These are phyloP conservation scores for Lactarius trivialis DNA, from an alignment of 768 basidiomycete genomes.

Conservation along the genomic window DNA sequence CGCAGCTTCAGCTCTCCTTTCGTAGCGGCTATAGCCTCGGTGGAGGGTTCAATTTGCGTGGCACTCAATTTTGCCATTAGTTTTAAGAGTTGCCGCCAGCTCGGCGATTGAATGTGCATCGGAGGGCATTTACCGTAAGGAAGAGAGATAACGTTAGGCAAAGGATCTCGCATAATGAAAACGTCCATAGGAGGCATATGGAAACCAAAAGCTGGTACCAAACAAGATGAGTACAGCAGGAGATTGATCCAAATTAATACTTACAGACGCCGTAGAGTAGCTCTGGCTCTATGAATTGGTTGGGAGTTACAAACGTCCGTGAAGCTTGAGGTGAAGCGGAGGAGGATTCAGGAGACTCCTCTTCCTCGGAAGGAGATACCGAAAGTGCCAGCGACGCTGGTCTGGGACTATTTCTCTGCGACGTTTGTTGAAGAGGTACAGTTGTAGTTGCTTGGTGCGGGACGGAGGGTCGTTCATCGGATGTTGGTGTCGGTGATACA, in stretches of 20 bases:
- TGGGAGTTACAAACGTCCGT: constrained; percentile 9
- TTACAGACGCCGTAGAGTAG: constrained; percentile 40
- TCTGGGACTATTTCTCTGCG: constrained; percentile 7
- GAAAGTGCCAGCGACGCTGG: neutral
- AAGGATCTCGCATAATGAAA: constrained; percentile 42
- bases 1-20: constrained; percentile 57
- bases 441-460: neutral
- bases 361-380: constrained; percentile 7
- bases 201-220: constrained; percentile 58
- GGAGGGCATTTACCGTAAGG: constrained; percentile 63
- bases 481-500: neutral
- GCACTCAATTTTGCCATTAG: constrained; percentile 68
- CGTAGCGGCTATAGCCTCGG: constrained; percentile 55
- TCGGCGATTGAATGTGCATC: constrained; percentile 66
- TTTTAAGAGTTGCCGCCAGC: constrained; percentile 67
- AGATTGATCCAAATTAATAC: neutral
- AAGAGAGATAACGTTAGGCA: constrained; percentile 71
- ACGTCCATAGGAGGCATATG: constrained; percentile 47
- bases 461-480: neutral
- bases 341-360: neutral
- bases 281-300: constrained; percentile 47
- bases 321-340: neutral
- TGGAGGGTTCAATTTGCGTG: constrained; percentile 62
- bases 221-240: neutral
- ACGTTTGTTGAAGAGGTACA: neutral